These are phyloP conservation scores for Leptomonas seymouri DNA, from an alignment of 208 protist genomes.

Conservation along the genomic window DNA sequence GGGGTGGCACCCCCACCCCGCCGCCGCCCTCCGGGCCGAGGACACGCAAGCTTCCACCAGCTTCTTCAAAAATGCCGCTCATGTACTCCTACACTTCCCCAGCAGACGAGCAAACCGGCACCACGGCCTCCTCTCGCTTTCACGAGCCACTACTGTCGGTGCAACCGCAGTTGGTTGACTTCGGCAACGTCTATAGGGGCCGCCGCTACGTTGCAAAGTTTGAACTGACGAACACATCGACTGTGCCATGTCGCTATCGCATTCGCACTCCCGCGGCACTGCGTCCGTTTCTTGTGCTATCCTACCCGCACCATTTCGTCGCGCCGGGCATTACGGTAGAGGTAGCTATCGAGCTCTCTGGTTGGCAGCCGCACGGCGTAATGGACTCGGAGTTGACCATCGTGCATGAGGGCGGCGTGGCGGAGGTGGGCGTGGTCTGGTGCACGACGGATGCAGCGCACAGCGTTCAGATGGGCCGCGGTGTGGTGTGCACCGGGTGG, in stretches of 20 bases:
- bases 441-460: slow-evolving; percentile 35
- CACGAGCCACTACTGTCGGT: slow-evolving; percentile 28
- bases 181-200: slow-evolving; percentile 53
- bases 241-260: slow-evolving; percentile 83
- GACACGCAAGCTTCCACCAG: not conserved
- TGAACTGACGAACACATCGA: slow-evolving; percentile 72
- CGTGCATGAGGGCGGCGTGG: slow-evolving; percentile 54
- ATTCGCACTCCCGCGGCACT: slow-evolving; percentile 32
- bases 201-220: slow-evolving; percentile 55
- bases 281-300: slow-evolving; percentile 39
- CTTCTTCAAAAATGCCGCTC: slow-evolving; percentile 13
- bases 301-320: slow-evolving; percentile 75
- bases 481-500: slow-evolving; percentile 36
- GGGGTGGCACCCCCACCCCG: not conserved
- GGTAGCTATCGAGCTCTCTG: slow-evolving; percentile 53
- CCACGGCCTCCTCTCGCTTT: slow-evolving; percentile 26
- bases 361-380: slow-evolving; percentile 50
- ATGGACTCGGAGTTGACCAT: slow-evolving; percentile 32
- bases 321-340: slow-evolving; percentile 72
- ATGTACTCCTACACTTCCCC: slow-evolving; percentile 31
- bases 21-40: not conserved
- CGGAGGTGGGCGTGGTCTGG: slow-evolving; percentile 36
- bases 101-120: slow-evolving; percentile 14
- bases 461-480: slow-evolving; percentile 20
- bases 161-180: slow-evolving; percentile 35